A percentile compares a stretch with the other conserved stretches of the same genome.
Conservation (phyloP, 2,329 filamentous ascomycete species). For the Periconia macrospinosa region DNA sequence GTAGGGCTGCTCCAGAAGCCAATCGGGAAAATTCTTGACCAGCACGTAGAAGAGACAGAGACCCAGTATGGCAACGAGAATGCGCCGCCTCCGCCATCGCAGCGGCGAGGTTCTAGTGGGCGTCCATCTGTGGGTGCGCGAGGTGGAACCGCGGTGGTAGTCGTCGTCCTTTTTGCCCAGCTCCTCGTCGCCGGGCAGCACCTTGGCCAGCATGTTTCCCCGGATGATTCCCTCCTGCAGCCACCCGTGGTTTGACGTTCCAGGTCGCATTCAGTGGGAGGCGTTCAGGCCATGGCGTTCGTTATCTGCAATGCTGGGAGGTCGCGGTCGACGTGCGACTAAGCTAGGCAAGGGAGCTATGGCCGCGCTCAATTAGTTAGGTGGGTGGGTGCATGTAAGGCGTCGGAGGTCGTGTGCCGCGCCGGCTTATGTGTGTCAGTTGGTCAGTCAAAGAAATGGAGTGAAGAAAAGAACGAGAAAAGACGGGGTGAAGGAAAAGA, state of each 20-base stretch:
- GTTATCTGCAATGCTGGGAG: conserved; percentile 1
- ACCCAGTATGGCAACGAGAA: conserved; percentile 39
- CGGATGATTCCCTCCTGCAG: conserved; percentile 27
- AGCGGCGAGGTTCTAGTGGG: conserved; percentile 27
- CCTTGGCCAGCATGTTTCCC: conserved; percentile 41
- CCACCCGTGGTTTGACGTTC: conserved; percentile 26
- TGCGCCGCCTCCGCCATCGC: conserved; percentile 55
- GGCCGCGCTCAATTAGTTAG: neutral
- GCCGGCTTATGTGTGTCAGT: too few relatives aligned
- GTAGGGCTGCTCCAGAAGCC: neutral
- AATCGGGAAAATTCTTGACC: conserved; percentile 61
- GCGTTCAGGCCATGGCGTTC: conserved; percentile 26
- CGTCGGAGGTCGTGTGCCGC: too few relatives aligned
- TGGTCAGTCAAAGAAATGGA: too few relatives aligned
- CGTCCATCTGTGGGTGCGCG: conserved; percentile 35
- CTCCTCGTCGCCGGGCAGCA: conserved; percentile 57
- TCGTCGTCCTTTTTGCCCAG: conserved; percentile 69
- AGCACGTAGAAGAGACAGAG: conserved; percentile 63
- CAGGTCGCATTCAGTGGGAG: conserved; percentile 22
- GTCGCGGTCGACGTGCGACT: conserved; percentile 15
- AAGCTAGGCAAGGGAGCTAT: conserved; percentile 18
- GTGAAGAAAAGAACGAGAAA: too few relatives aligned
- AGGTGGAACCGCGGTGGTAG: conserved; percentile 46
- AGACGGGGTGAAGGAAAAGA: too few relatives aligned
- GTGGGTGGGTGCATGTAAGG: too few relatives aligned